Evolutionary conservation across 2,329 filamentous ascomycete genomes (phyloP), one percentile per base, ranked within the genome.

Genomic region (Lomentospora prolificans): DNA sequence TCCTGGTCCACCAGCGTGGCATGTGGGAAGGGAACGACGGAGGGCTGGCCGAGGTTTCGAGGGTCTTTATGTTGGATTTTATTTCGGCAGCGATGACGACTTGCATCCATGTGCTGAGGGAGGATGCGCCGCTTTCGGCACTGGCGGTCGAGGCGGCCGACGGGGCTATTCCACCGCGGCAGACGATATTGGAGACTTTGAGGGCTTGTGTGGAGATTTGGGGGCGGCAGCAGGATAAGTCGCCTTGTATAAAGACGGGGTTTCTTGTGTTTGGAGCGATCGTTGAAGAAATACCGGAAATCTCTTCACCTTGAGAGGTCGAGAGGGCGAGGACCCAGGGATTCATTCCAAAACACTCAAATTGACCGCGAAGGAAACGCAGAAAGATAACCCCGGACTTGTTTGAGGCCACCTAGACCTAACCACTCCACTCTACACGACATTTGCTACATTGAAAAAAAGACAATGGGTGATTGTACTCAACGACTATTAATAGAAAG

Each of bases 1-100:
- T 70, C 24, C 61, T 70, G 3, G 62, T 70, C 48, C 67, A 69
- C 56, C 69, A 69, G 46, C 66, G 67, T 46, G 67, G 70, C 55
- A 60, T 70, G 39, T 60, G 61, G 28, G 66, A 67, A 10, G 56
- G 59, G 8, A 50, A 25, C 24, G 57, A 63, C 51, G 60, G 65
- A 8, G 53, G 53, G n/a, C 58, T 66, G 22, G 64, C 69, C 27
- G 61, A 69, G 3, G 65, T 70, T 9, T 67, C 66, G 2, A 61
- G 67, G 1, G 64, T 65, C 2, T 70, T 67, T 57, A 65, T 68
- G 12, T 61, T 68, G 4, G 68, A 70, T 58, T 69, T 70, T 57
- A 69, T 69, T 61, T 68, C 68, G 3, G 67, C 67, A 1, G 62
- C 64, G 1, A 57, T 70, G 50, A 69, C 68, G 28, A 66, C 67